Percentiles rank a stretch among this genome's conserved stretches.
These are phyloP conservation scores for Microbotryomycetes sp. DNA, from an alignment of 1,284 basidiomycete species.

Conservation along the genomic window DNA sequence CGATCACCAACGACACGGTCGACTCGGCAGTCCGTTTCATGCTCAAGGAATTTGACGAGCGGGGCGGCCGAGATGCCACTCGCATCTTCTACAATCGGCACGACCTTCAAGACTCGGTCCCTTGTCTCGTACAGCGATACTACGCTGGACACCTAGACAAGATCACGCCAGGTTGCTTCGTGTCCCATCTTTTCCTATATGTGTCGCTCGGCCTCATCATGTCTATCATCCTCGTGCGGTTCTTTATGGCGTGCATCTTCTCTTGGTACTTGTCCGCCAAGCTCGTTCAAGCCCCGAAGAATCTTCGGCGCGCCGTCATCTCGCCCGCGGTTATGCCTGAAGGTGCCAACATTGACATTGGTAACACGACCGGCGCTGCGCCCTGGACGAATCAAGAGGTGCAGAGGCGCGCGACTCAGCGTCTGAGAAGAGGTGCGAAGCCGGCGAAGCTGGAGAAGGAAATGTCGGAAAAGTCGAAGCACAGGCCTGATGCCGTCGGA, in stretches of 20 bases:
- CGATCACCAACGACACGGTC: constrained; percentile 66
- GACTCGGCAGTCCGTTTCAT: constrained; percentile 76
- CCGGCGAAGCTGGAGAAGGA: constrained; percentile 5
- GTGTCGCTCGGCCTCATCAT: constrained; percentile 86
- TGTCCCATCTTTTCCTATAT: constrained; percentile 83
- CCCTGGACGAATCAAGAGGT: constrained; percentile 57
- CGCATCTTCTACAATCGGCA: constrained; percentile 66
- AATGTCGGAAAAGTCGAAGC: constrained; percentile 41
- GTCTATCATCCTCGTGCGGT: constrained; percentile 79
- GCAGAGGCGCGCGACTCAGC: constrained; percentile 25
- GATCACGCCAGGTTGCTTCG: constrained; percentile 90
- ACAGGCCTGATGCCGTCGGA: constrained; percentile 43
- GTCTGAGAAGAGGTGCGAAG: constrained; percentile 38
- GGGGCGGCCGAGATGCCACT: constrained; percentile 76
- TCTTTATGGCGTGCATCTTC: constrained; percentile 93
- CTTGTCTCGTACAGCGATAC: constrained; percentile 77
- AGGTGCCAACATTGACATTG: constrained; percentile 81
- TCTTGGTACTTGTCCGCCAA: constrained; percentile 85
- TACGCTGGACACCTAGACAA: constrained; percentile 94
- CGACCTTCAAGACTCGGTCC: constrained; percentile 59
- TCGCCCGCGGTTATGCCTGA: constrained; percentile 92
- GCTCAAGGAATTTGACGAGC: constrained; percentile 46
- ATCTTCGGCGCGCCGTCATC: constrained; percentile 68
- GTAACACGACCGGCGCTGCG: constrained; percentile 81
- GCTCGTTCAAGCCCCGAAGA: constrained; percentile 64